These are phyloP conservation scores for Backusella parvicylindrica DNA, from an alignment of 192 early-diverging fungal genomes.

Conservation along the genomic window DNA sequence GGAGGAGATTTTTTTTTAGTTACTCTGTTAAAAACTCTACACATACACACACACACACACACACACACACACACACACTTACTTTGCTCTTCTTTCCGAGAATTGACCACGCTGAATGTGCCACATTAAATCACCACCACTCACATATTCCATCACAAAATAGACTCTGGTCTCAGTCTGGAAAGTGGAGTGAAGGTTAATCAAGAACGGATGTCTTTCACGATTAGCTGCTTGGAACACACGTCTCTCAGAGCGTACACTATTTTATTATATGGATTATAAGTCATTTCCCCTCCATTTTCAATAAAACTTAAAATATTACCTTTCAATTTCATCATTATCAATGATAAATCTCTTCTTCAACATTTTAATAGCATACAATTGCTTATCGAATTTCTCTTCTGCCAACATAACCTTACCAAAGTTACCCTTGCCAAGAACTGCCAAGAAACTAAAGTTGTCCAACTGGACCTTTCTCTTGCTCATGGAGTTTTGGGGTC, in stretches of 20 bases:
- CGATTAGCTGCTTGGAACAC: conserved; percentile 88
- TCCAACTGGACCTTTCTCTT: conserved; percentile 75
- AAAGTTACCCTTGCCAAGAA: conserved; percentile 97
- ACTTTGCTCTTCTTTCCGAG: conserved; percentile 83
- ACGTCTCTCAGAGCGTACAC: conserved; percentile 87
- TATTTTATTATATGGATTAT: too few species aligned
- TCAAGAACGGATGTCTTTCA: conserved; percentile 91
- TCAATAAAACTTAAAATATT: too few species aligned
- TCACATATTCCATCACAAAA: conserved; percentile 98
- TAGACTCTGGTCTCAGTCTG: conserved; percentile 92
- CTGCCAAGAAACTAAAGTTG: conserved; percentile 90
- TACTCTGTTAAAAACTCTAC: neutral
- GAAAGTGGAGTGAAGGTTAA: conserved; percentile 95
- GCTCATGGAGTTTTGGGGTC: neutral
- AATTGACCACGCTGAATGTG: conserved; percentile 93
- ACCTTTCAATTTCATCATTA: conserved; percentile 94
- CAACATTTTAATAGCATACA: conserved; percentile 96
- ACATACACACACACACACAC: too few species aligned
- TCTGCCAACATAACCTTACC: conserved; percentile 98
- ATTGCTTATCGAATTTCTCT: conserved; percentile 73
- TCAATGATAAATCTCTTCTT: conserved; percentile 98
- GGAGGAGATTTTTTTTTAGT: neutral
- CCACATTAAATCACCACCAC: conserved; percentile 97
- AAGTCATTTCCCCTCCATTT: too few species aligned
- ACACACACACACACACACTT: too few species aligned